A percentile compares a stretch with the other conserved stretches of the same genome.
These are phyloP conservation scores for Populus ilicifolia DNA, from an alignment of 345 rosid species.

Conservation along the genomic window DNA sequence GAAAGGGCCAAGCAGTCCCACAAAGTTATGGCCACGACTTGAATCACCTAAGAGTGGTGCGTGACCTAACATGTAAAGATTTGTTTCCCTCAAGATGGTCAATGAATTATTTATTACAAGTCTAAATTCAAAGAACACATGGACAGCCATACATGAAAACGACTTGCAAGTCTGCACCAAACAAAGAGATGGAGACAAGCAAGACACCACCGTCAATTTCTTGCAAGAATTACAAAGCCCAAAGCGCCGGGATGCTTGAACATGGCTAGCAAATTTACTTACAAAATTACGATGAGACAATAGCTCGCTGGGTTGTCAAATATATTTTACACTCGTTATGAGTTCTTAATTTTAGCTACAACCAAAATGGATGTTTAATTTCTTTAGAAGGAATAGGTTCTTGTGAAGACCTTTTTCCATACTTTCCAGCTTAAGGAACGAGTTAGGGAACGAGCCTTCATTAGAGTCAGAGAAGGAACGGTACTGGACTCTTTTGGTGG, in stretches of 20 bases:
- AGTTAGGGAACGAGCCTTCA: slow-evolving; percentile 51
- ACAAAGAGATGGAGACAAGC: neutral
- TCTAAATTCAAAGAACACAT: neutral
- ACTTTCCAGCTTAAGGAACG: slow-evolving; percentile 60
- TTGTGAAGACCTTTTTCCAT: slow-evolving; percentile 53
- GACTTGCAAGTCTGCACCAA: neutral
- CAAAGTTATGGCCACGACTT: too few relatives aligned
- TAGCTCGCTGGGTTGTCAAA: too few relatives aligned
- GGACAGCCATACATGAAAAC: neutral
- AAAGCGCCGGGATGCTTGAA: neutral
- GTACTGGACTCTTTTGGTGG: slow-evolving; percentile 10
- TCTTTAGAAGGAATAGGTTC: slow-evolving; percentile 54
- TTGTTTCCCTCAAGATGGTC: too few relatives aligned
- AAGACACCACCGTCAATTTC: neutral
- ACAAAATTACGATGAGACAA: neutral
- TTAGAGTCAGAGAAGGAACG: slow-evolving; percentile 34
- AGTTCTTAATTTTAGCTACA: neutral
- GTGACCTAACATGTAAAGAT: too few relatives aligned
- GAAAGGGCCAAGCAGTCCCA: too few relatives aligned
- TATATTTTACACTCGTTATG: neutral
- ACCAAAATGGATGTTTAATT: neutral
- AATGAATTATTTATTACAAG: too few relatives aligned
- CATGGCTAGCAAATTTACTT: neutral
- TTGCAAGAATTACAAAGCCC: neutral
- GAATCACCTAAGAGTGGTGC: too few relatives aligned